Evolutionary conservation across 1,284 basidiomycete species (phyloP).

Genomic region (Wolfiporia cocos): DNA sequence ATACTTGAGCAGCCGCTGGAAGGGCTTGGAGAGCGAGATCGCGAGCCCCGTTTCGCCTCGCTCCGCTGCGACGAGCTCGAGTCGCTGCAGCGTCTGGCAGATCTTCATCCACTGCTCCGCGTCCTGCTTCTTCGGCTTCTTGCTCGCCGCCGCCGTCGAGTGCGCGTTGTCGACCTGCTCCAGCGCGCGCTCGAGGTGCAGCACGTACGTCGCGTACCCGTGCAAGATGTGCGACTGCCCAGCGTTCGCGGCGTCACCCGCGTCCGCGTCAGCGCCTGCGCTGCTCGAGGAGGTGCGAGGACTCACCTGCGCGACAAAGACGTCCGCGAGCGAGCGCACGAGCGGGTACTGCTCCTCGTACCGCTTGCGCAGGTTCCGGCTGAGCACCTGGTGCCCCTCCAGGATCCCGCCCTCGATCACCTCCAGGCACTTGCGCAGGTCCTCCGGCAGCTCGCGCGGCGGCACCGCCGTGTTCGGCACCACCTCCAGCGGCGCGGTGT

Average conservation of each 20-base stretch:
- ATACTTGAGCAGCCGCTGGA: slow-evolving; percentile 95
- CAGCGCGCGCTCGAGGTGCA: slow-evolving; percentile 86
- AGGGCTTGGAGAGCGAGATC: slow-evolving; percentile 94
- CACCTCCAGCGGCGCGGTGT: slow-evolving; percentile 33
- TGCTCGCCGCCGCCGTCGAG: slow-evolving; percentile 51
- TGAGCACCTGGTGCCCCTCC: slow-evolving; percentile 81
- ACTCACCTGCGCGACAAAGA: slow-evolving; percentile 89
- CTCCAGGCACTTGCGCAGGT: slow-evolving; percentile 78
- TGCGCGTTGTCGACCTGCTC: slow-evolving; percentile 82
- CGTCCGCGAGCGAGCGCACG: slow-evolving; percentile 86
- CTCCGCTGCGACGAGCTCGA: slow-evolving; percentile 78
- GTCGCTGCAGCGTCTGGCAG: slow-evolving; percentile 60
- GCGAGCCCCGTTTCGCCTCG: slow-evolving; percentile 91
- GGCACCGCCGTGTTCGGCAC: slow-evolving; percentile 51
- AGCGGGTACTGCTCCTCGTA: slow-evolving; percentile 93
- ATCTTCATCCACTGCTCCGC: slow-evolving; percentile 72
- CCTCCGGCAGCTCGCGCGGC: slow-evolving; percentile 78
- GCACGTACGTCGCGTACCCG: slow-evolving; percentile 87
- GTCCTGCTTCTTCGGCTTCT: slow-evolving; percentile 77
- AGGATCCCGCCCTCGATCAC: slow-evolving; percentile 81
- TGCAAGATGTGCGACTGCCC: slow-evolving; percentile 83
- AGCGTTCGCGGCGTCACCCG: background rate
- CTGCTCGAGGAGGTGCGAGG: background rate
- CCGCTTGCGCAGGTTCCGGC: slow-evolving; percentile 75
- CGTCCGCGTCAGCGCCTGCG: slow-evolving; percentile 4